These are phyloP conservation scores for Priceomyces melissophilus DNA, from an alignment of 805 yeast genomes.

Conservation along the genomic window DNA sequence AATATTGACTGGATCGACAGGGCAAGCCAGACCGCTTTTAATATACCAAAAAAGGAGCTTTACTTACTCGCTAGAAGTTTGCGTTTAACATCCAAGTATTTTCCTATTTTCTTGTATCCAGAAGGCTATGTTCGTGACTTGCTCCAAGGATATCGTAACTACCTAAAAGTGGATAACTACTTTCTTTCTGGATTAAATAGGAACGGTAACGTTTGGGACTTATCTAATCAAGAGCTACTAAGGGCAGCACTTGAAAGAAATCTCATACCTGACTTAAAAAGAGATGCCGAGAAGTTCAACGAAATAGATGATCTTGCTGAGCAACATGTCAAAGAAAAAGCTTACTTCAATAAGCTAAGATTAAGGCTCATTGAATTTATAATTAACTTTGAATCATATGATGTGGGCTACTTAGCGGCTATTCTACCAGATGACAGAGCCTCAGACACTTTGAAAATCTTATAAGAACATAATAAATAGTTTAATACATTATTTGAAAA, in stretches of 20 bases:
- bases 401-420: constrained; percentile 32
- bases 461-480: no score
- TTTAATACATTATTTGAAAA: no score
- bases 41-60: constrained; percentile 38
- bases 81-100: constrained; percentile 36
- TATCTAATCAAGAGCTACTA: constrained; percentile 50
- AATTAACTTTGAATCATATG: constrained; percentile 37
- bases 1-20: constrained; percentile 7
- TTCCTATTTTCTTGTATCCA: constrained; percentile 38
- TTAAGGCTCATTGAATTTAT: constrained; percentile 38
- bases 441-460: no score
- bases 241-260: constrained; percentile 56
- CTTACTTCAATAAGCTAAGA: constrained; percentile 27
- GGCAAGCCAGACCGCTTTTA: constrained; percentile 46
- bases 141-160: constrained; percentile 38
- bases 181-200: constrained; percentile 34
- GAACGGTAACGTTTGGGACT: constrained; percentile 41
- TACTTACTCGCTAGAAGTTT: constrained; percentile 32
- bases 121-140: constrained; percentile 33
- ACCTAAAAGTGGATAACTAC: constrained; percentile 53
- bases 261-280: constrained; percentile 35
- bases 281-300: constrained; percentile 20
- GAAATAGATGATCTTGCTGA: constrained; percentile 12
- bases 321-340: constrained; percentile 10
- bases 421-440: no score